Conservation (phyloP, 495 filamentous ascomycete species). For the Tuber borchii region DNA sequence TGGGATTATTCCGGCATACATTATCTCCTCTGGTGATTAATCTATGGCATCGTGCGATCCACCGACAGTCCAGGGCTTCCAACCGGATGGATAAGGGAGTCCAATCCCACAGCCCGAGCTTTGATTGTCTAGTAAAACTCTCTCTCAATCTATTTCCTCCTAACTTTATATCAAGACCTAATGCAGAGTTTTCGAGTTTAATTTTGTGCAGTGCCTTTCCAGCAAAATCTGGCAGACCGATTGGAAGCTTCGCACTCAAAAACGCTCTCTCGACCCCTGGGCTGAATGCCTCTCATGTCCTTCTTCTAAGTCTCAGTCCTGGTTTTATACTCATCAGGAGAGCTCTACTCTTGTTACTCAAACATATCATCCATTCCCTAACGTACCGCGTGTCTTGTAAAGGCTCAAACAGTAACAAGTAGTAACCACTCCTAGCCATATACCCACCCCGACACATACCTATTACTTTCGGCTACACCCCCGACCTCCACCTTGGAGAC, state of each 20-base stretch:
- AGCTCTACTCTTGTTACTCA: too few species aligned
- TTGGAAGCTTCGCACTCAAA: not conserved
- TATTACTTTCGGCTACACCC: too few species aligned
- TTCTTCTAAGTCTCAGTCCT: too few species aligned
- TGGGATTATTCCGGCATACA: not conserved
- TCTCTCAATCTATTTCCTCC: not conserved
- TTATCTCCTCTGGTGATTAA: not conserved
- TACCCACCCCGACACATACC: too few species aligned
- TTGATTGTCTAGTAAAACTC: not conserved
- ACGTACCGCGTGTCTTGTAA: too few species aligned
- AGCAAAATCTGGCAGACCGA: not conserved
- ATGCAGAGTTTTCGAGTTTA: not conserved
- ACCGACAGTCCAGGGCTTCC: not conserved
- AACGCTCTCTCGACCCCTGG: too few species aligned
- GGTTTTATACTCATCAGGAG: too few species aligned
- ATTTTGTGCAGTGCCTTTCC: not conserved
- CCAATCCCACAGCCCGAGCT: not conserved
- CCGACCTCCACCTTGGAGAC: too few species aligned
- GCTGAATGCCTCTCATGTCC: too few species aligned
- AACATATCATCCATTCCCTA: too few species aligned
- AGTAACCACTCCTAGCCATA: too few species aligned
- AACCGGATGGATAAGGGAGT: not conserved
- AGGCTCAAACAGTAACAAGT: too few species aligned
- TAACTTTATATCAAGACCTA: not conserved
- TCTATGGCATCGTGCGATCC: not conserved